Evolutionary conservation across 1,284 basidiomycete genomes (phyloP).

Genomic region (Cronartium ribicola): DNA sequence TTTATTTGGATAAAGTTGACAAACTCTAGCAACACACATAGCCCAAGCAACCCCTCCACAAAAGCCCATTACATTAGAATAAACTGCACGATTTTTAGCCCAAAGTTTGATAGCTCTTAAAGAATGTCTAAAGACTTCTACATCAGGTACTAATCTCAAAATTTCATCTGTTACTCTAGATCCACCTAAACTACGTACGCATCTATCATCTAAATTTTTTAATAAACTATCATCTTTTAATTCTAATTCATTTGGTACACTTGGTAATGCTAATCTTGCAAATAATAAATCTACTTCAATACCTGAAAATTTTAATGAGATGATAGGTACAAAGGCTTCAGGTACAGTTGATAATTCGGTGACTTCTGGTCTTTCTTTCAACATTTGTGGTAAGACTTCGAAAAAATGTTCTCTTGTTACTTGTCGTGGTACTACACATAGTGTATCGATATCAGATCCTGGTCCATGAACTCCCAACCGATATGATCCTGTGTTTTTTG

Average conservation of each 20-base stretch:
- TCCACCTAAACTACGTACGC: constrained; percentile 88
- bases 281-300: constrained; percentile 93
- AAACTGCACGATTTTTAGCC: constrained; percentile 94
- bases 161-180: constrained; percentile 97
- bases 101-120: constrained; percentile 94
- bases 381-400: constrained; percentile 80
- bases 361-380: constrained; percentile 77
- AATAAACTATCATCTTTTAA: constrained; percentile 86
- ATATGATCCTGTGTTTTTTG: constrained; percentile 33
- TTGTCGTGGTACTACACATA: constrained; percentile 95
- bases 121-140: constrained; percentile 87
- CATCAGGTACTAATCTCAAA: constrained; percentile 87
- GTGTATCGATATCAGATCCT: constrained; percentile 95
- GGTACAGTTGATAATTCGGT: constrained; percentile 88
- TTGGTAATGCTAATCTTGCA: constrained; percentile 67
- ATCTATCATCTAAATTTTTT: constrained; percentile 87
- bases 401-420: constrained; percentile 96
- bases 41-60: constrained; percentile 98
- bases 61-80: constrained; percentile 97
- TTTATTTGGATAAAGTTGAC: constrained; percentile 94
- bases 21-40: constrained; percentile 95
- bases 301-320: constrained; percentile 84
- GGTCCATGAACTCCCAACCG: constrained; percentile 90
- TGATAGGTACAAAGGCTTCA: constrained; percentile 91
- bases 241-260: constrained; percentile 84